A percentile compares a stretch with the other conserved stretches of the same genome.
phyloP scores from a whole-genome alignment of 148 eudicot species.

The Chenopodium formosanum region DNA sequence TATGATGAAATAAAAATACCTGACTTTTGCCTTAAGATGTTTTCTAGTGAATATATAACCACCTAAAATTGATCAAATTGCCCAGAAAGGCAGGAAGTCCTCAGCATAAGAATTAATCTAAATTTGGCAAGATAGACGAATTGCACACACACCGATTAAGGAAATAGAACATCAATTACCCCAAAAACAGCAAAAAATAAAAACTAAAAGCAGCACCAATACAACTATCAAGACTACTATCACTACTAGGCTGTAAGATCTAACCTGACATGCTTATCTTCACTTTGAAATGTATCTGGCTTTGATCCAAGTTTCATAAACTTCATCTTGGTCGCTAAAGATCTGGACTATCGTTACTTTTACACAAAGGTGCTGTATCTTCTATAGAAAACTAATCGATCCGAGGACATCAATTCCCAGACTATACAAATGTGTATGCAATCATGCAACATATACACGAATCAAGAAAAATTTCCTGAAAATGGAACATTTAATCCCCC shows the following conservation, averaged over 20 bases:
- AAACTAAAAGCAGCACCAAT: not conserved
- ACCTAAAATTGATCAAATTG: slow-evolving; percentile 2
- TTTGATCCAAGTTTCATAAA: slow-evolving; percentile 98
- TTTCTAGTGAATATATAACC: not conserved
- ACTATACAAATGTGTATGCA: slow-evolving; percentile 32
- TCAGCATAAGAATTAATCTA: not conserved
- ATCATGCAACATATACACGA: slow-evolving; percentile 35
- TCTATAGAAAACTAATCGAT: slow-evolving; percentile 30
- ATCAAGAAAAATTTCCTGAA: slow-evolving; percentile 35
- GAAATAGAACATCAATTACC: not conserved
- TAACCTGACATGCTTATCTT: slow-evolving; percentile 64
- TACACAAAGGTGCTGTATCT: slow-evolving; percentile 27
- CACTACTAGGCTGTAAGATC: slow-evolving; percentile 21
- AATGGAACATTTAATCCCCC: slow-evolving; percentile 34
- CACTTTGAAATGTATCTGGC: slow-evolving; percentile 74
- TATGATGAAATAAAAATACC: not conserved
- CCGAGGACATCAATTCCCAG: slow-evolving; percentile 31
- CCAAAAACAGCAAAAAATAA: not conserved
- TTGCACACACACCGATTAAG: not conserved
- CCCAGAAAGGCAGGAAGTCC: not conserved
- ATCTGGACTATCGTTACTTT: slow-evolving; percentile 26
- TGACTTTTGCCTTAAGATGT: not conserved
- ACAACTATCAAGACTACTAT: not conserved
- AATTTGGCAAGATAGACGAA: slow-evolving; percentile 5
- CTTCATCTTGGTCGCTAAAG: slow-evolving; percentile 61